Base-by-base conservation (phyloP, 129 eudicot genomes). In the Lactuca sativa region DNA sequence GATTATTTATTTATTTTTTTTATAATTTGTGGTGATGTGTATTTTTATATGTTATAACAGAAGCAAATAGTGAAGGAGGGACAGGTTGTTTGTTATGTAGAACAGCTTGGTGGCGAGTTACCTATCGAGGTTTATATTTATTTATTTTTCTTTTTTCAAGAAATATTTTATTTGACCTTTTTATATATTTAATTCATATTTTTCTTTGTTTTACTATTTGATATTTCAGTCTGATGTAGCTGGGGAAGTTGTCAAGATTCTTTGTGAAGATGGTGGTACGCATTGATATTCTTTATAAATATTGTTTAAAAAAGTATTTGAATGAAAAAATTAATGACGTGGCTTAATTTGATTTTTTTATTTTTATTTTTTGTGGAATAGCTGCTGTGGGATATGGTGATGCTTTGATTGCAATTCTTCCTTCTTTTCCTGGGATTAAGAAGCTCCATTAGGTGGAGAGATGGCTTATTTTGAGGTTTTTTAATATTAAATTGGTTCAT, bases 301-400 rank as follows among this genome's bases (percentile, higher is more conserved):
- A 25, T 0, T 25, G 30, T 25, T 25, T 25, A 25, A 18, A 18
- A 18, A 18, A 18, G 1, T 0, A 18, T 18, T 18, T 18, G 21
- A 18, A 25, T 25, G 30, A 25, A 25, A 25, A 25, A 25, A 25
- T 25, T 21, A 21, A 21, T 21, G 21, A 21, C 21, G 21, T 21
- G 21, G 21, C 21, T 21, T 21, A 21, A 21, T 21, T 21, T 21
- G 0, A 0, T 21, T 21, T 21, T 21, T 21, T 0, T 21, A 0
- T 21, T 21, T 25, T 25, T 25, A 0, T 25, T 0, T 25, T 25
- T 25, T 25, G 30, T 25, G 30, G 31, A 41, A 75, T 87, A 92
- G 97, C 82, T 54, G 89, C 97, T 13, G 95, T 92, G 34, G 97
- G 97, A 60, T 92, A 88, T 47, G 97, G 96, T 31, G 97, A 92